Conservation (phyloP, 352 stramenopile genomes). For the Phytopythium oedochilum region DNA sequence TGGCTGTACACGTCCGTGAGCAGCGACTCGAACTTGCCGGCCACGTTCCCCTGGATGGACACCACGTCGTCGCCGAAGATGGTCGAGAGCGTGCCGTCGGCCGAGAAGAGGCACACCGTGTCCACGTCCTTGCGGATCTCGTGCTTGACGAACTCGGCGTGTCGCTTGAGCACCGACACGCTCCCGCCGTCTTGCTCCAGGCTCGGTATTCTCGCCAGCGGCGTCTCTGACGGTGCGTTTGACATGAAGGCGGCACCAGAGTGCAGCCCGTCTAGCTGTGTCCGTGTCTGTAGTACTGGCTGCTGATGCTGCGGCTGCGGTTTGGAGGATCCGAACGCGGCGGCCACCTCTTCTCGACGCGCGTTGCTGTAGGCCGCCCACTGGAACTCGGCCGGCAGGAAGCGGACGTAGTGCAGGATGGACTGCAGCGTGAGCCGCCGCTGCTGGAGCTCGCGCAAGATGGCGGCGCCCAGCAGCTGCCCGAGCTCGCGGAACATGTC, state of each 20-base stretch:
- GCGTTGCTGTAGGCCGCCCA: conserved; percentile 64
- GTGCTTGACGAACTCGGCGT: conserved; percentile 70
- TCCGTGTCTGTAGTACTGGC: too few species aligned
- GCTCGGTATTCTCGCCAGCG: too few species aligned
- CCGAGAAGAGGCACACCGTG: conserved; percentile 60
- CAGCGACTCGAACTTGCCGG: conserved; percentile 57
- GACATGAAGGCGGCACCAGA: neutral
- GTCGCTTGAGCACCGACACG: conserved; percentile 32
- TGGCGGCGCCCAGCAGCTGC: conserved; percentile 31
- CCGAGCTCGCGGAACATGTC: conserved; percentile 68
- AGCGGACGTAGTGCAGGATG: conserved; percentile 62
- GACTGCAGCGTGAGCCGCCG: conserved; percentile 47
- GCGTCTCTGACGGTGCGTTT: neutral
- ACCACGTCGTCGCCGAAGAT: conserved; percentile 65
- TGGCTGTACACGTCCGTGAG: conserved; percentile 53
- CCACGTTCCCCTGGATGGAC: conserved; percentile 40
- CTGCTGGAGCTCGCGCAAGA: conserved; percentile 47
- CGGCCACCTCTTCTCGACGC: conserved; percentile 47
- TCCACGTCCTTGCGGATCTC: conserved; percentile 70
- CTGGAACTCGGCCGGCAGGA: conserved; percentile 52
- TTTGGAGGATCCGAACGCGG: conserved; percentile 21
- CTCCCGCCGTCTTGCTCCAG: neutral
- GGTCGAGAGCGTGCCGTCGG: conserved; percentile 56
- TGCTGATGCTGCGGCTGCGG: too few species aligned
- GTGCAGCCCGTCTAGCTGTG: neutral